phyloP scores from a whole-genome alignment of 2,329 filamentous ascomycete species.

The Trichophyton mentagrophytes region DNA sequence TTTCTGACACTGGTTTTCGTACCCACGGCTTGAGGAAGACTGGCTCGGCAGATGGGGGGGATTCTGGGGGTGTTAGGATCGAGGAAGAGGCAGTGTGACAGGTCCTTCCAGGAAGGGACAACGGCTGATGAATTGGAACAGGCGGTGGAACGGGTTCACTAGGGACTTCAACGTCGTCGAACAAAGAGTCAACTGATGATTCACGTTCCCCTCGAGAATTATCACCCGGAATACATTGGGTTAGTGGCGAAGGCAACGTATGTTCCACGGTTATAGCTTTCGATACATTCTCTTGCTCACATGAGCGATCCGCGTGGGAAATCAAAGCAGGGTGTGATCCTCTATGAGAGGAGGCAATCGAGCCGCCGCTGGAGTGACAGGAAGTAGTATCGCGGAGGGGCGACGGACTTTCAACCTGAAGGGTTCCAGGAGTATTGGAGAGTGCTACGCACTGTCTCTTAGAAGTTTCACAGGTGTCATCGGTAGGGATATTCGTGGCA shows the following conservation, averaged over 20 bases:
- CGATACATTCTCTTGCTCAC: too few relatives aligned
- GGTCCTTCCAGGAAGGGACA: not conserved
- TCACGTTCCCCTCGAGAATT: constrained; percentile 3
- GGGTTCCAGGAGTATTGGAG: too few relatives aligned
- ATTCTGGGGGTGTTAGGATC: not conserved
- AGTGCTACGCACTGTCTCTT: not conserved
- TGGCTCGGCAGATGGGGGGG: not conserved
- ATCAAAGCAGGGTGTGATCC: too few relatives aligned
- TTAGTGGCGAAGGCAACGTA: not conserved
- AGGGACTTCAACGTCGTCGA: constrained; percentile 2
- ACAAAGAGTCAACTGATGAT: constrained; percentile 7
- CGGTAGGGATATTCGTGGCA: not conserved
- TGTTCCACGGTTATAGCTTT: too few relatives aligned
- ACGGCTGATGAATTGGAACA: not conserved
- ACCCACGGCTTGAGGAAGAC: not conserved
- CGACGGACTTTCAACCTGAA: not conserved
- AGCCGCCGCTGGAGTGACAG: not conserved
- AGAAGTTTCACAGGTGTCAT: not conserved
- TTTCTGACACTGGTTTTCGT: not conserved
- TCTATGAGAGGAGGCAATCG: too few relatives aligned
- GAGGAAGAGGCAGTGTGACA: not conserved
- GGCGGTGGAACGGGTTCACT: not conserved
- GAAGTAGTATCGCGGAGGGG: not conserved
- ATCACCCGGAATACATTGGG: not conserved
- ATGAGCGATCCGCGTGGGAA: too few relatives aligned